Percentiles rank a stretch among this genome's conserved stretches.
Conservation (phyloP, 345 rosid species). For the Excoecaria agallocha region DNA sequence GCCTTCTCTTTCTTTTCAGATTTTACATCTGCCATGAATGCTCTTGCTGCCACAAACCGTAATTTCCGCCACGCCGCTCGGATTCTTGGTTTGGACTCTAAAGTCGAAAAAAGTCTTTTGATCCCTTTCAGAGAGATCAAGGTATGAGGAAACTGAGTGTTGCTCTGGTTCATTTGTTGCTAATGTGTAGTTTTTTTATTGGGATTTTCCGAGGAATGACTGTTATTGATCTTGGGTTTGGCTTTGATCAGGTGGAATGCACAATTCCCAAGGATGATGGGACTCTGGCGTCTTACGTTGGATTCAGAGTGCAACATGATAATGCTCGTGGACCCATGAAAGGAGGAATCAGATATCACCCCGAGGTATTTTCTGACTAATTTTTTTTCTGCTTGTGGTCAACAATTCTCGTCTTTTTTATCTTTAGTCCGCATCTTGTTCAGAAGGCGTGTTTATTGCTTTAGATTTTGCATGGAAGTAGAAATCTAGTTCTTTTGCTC, state of each 20-base stretch:
- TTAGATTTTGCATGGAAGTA: background rate
- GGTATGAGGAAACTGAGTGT: conserved; percentile 28
- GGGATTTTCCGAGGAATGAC: background rate
- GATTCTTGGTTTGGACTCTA: conserved; percentile 87
- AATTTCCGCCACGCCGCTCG: conserved; percentile 87
- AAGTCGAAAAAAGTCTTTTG: conserved; percentile 78
- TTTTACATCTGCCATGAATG: conserved; percentile 56
- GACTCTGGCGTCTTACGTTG: conserved; percentile 72
- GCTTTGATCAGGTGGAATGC: conserved; percentile 78
- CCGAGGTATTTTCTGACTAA: conserved; percentile 52
- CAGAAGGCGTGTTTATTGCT: background rate
- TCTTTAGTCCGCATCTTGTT: background rate
- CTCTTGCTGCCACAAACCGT: conserved; percentile 88
- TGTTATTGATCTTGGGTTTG: conserved; percentile 8
- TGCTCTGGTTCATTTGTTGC: background rate
- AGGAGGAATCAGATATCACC: conserved; percentile 99
- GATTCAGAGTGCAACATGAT: conserved; percentile 97
- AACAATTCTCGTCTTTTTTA: background rate
- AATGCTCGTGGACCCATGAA: conserved; percentile 99
- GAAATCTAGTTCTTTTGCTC: background rate
- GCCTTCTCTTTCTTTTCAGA: conserved; percentile 2
- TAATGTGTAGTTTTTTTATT: background rate
- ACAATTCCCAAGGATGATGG: conserved; percentile 98
- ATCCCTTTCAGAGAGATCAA: conserved; percentile 97
- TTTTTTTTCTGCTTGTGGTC: background rate